Evolutionary conservation across 345 rosid species (phyloP).

Genomic region (Kernera saxatilis): DNA sequence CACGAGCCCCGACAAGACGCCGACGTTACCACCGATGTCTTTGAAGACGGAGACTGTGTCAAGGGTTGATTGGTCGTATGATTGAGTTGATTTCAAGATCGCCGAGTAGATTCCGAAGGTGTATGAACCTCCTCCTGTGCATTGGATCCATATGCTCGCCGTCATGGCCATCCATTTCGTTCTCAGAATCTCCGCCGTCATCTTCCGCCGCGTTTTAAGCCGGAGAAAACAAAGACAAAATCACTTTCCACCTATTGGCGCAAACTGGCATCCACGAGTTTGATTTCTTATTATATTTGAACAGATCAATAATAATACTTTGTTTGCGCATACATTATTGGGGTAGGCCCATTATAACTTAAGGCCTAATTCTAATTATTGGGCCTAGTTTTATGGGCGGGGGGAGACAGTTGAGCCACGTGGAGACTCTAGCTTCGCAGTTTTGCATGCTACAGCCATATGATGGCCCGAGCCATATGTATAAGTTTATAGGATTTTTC

Average conservation of each 20-base stretch:
- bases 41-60: constrained; percentile 68
- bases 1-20: constrained; percentile 56
- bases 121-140: constrained; percentile 56
- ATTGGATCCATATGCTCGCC: constrained; percentile 78
- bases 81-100: constrained; percentile 52
- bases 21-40: constrained; percentile 62
- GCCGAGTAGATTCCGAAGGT: constrained; percentile 70
- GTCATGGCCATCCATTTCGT: constrained; percentile 55
- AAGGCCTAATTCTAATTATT: not conserved
- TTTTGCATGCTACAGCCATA: not conserved
- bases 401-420: not conserved
- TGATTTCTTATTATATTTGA: not conserved
- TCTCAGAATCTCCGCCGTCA: constrained; percentile 15
- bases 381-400: not conserved
- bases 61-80: constrained; percentile 68
- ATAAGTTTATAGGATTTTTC: no score
- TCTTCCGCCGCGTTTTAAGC: not conserved
- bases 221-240: not conserved
- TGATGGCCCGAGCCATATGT: no score
- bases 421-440: not conserved
- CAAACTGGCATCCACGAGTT: not conserved
- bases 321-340: not conserved
- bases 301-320: not conserved
- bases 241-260: not conserved
- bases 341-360: not conserved